Evolutionary conservation across 2,329 filamentous ascomycete genomes (phyloP).

Genomic region (Diplocarpon rosae): DNA sequence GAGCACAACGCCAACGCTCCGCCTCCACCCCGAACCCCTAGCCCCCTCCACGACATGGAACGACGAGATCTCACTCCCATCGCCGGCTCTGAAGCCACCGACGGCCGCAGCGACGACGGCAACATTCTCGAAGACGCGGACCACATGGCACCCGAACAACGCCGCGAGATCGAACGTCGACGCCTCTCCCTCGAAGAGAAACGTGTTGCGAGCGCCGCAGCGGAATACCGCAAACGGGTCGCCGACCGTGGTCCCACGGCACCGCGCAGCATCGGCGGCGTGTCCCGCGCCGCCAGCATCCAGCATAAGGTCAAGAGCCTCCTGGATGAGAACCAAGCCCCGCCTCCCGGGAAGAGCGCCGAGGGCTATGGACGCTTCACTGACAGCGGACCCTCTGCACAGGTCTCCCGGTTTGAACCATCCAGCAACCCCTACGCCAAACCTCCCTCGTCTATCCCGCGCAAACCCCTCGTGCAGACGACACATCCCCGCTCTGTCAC

Average conservation of each 20-base stretch:
- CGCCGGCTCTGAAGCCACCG: constrained; percentile 63
- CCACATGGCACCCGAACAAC: constrained; percentile 74
- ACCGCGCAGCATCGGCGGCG: constrained; percentile 45
- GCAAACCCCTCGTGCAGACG: constrained; percentile 37
- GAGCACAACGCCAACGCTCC: constrained; percentile 41
- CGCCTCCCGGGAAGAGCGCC: constrained; percentile 54
- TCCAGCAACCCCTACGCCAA: constrained; percentile 21
- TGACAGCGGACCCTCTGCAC: constrained; percentile 30
- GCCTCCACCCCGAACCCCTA: constrained; percentile 33
- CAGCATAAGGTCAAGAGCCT: constrained; percentile 84
- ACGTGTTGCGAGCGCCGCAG: constrained; percentile 77
- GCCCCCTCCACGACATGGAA: constrained; percentile 31
- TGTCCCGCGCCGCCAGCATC: constrained; percentile 67
- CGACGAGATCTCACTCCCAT: constrained; percentile 50
- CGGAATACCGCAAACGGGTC: constrained; percentile 72
- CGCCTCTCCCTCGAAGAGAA: constrained; percentile 79
- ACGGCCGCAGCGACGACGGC: constrained; percentile 56
- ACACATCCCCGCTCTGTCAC: constrained; percentile 9
- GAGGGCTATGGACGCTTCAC: constrained; percentile 87
- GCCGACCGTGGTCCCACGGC: constrained; percentile 46
- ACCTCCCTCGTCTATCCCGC: constrained; percentile 21
- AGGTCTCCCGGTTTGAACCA: constrained; percentile 14
- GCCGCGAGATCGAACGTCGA: constrained; percentile 76
- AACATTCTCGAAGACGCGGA: constrained; percentile 53
- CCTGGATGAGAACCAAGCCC: constrained; percentile 63